Base-by-base conservation (phyloP, 2,329 filamentous ascomycete genomes). In the Colletotrichum cuscutae region DNA sequence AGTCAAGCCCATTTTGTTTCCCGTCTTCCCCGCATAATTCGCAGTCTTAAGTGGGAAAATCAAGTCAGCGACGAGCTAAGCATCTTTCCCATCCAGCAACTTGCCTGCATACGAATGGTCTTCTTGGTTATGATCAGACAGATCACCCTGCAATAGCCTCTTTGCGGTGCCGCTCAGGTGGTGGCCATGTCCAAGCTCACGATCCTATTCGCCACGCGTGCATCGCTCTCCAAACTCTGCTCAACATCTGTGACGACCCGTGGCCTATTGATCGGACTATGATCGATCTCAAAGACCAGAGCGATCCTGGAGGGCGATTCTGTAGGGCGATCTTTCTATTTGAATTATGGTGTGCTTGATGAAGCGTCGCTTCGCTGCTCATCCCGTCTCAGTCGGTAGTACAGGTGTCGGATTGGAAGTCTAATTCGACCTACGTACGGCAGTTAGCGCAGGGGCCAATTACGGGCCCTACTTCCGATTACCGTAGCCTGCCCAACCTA, bases 1-100 rank as follows among this genome's bases (percentile, higher is more conserved):
- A n/a, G 15, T 0, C 6, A n/a, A 19, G 42, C 42, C 2, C 2
- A 19, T n/a, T 0, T 5, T 3, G 8, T n/a, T 22, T 11, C 3
- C 19, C 42, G 3, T 22, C 19, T 22, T 22, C 19, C 19, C 19
- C 3, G 42, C 42, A 49, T 49, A 0, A 22, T 49, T 42, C 37
- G 37, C 15, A 42, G 37, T 15, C 15, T 19, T 3, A 19, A 19
- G 15, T 42, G 13, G 15, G 15, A 7, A 15, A 19, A 42, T 42
- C 13, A 5, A 42, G 37, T 42, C 37, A 19, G 6, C 37, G 1
- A 7, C 13, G 35, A 7, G 15, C 37, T 42, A 19, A 42, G 3
- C 4, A 19, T 42, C 15, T 3, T 42, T 8, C 5, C 8, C 19
- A 22, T 4, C 19, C 42, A 5, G 2, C 8, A 22, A 9, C 19